Percentiles rank a stretch among this genome's conserved stretches.
Conservation (phyloP, 306 rosid species). For the Ziziphus jujuba region DNA sequence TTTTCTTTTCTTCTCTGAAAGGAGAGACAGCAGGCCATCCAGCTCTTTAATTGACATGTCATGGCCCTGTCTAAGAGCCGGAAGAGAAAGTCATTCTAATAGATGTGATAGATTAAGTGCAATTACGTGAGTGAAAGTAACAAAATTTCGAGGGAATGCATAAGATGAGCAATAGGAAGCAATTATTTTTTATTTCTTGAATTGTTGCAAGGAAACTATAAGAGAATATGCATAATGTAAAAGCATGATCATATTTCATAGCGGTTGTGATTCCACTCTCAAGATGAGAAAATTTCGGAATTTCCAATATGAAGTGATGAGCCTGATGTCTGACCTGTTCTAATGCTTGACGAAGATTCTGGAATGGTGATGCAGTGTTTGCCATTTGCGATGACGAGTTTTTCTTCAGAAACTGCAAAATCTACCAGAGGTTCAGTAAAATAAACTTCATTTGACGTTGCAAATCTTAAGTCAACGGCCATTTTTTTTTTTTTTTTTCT, state of each 20-base stretch:
- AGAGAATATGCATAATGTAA: no score
- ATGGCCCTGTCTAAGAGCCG: conserved; percentile 54
- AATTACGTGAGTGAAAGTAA: neutral
- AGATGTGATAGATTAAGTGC: neutral
- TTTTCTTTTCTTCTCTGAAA: conserved; percentile 73
- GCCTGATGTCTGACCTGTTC: conserved; percentile 31
- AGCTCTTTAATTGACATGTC: conserved; percentile 69
- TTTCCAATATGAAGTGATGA: neutral
- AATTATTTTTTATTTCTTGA: no score
- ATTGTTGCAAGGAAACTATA: no score
- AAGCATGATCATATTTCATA: neutral
- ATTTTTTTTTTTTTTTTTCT: no score
- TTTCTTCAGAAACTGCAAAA: conserved; percentile 32
- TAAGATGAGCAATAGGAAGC: neutral
- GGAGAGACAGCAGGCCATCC: conserved; percentile 59
- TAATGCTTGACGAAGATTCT: conserved; percentile 28
- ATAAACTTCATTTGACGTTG: no score
- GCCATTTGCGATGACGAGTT: conserved; percentile 8
- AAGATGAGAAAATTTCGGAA: neutral
- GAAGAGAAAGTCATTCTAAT: conserved; percentile 3
- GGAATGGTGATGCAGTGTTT: conserved; percentile 31
- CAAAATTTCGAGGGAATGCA: no score
- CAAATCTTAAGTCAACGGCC: no score
- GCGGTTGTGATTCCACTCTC: no score
- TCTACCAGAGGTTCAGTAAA: neutral